Base-by-base conservation (phyloP, 805 yeast genomes). In the Metschnikowia gelsemii region DNA sequence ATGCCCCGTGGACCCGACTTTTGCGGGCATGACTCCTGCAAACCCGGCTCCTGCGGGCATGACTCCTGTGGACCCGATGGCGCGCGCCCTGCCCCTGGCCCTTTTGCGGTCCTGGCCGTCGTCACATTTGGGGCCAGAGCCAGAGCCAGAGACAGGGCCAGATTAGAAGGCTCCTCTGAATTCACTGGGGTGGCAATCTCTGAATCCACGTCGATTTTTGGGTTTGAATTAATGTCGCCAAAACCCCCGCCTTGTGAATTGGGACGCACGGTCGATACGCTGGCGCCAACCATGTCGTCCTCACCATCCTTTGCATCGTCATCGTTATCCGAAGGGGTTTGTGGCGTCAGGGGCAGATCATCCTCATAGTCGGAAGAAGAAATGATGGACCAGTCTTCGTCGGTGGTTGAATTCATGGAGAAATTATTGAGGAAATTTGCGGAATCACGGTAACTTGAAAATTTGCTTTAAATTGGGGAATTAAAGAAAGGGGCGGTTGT, bases 331-430 rank as follows among this genome's bases (percentile, higher is more conserved):
- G n/a, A n/a, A n/a, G n/a, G n/a, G n/a, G n/a, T n/a, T n/a, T n/a
- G n/a, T n/a, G n/a, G n/a, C n/a, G n/a, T n/a, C n/a, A n/a, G n/a
- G n/a, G n/a, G n/a, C 25, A 62, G 50, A 26, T 55, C 60, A 11
- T 65, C 71, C 25, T 64, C 68, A 30, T 62, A 42, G 31, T 70
- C 75, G 1, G 73, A 68, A 27, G 73, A 68, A 7, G 72, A 66
- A 16, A 70, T 70, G 29, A 70, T 64, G 5, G 74, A 62, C 75
- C 75, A 70, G 33, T 70, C 75, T 55, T 70, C 75, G 34, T 69
- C 73, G 22, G 54, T 46, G 16, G 46, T 35, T 22, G 38, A 28
- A 11, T 35, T 18, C 27, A 38, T 40, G 6, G 8, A 1, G 18
- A 8, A 19, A 26, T 7, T 11, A 9, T 32, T 32, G 19, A 5